Conservation (phyloP, 1,139 yeast species). For the Kodamaea fungicola region DNA sequence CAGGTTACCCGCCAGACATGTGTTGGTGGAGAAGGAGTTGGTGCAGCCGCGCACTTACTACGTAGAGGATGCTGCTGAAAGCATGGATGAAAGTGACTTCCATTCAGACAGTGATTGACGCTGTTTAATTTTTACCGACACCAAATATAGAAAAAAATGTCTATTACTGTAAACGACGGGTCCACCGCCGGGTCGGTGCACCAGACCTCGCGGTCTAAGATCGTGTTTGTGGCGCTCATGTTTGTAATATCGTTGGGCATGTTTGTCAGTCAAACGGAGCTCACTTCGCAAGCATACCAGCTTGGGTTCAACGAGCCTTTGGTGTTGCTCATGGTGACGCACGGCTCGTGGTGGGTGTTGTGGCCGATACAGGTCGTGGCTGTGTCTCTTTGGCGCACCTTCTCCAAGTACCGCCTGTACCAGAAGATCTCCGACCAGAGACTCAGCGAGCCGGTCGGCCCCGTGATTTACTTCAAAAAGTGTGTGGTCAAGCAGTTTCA, state of each 20-base stretch:
- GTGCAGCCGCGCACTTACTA: constrained; percentile 37
- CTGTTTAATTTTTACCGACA: constrained; percentile 1
- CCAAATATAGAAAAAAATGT: constrained; percentile 2
- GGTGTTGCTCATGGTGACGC: constrained; percentile 64
- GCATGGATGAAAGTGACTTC: constrained; percentile 13
- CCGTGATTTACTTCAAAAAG: constrained; percentile 35
- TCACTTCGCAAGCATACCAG: constrained; percentile 68
- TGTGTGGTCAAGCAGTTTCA: constrained; percentile 48
- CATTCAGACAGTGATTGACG: constrained; percentile 26
- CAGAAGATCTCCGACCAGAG: constrained; percentile 8
- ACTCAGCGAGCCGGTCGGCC: constrained; percentile 11
- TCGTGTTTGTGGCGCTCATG: constrained; percentile 53
- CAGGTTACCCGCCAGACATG: constrained; percentile 39
- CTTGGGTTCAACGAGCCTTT: constrained; percentile 67
- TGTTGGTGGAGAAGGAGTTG: constrained; percentile 37
- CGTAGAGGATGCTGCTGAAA: constrained; percentile 17
- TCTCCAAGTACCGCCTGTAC: constrained; percentile 20
- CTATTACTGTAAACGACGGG: constrained; percentile 12
- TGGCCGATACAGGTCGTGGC: constrained; percentile 70
- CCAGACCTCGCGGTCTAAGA: constrained; percentile 28
- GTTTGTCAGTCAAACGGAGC: constrained; percentile 78
- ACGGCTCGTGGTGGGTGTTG: constrained; percentile 72
- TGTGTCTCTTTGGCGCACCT: constrained; percentile 44
- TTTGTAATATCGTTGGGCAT: constrained; percentile 58
- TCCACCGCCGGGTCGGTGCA: constrained; percentile 11